Evolutionary conservation across 768 basidiomycete species (phyloP).

Genomic region (Postia placenta): DNA sequence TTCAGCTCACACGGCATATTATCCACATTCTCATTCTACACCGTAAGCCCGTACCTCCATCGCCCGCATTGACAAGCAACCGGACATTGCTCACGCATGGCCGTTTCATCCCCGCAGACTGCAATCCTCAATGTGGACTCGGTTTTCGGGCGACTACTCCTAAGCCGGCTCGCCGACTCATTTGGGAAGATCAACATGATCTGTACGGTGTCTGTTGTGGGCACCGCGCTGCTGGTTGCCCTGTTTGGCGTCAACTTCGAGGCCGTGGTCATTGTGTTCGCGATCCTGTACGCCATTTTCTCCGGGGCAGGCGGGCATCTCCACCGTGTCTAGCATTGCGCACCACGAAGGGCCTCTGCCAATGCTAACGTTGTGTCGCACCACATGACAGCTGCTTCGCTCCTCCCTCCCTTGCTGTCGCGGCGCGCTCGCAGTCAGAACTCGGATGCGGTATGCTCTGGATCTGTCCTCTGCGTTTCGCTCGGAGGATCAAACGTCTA

Average conservation of each 20-base stretch:
- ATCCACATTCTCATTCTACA: constrained; percentile 13
- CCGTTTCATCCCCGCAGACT: too few species aligned
- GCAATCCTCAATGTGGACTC: constrained; percentile 47
- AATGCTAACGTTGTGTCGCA: too few species aligned
- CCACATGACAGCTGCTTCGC: neutral
- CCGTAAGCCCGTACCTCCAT: too few species aligned
- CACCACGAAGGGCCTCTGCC: too few species aligned
- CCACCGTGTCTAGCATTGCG: too few species aligned
- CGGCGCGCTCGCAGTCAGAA: neutral
- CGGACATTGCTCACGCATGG: neutral
- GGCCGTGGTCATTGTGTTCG: constrained; percentile 31
- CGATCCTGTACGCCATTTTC: constrained; percentile 40
- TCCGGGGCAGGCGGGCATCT: constrained; percentile 33
- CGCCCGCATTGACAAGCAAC: too few species aligned
- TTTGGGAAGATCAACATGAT: constrained; percentile 42
- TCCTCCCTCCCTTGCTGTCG: neutral
- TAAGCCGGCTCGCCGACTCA: constrained; percentile 44
- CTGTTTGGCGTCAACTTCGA: constrained; percentile 28
- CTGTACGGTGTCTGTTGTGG: constrained; percentile 24
- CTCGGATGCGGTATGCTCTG: too few species aligned
- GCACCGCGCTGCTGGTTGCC: constrained; percentile 32
- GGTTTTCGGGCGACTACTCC: constrained; percentile 49
- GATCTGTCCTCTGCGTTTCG: too few species aligned
- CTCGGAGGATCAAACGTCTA: too few species aligned
- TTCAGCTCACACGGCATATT: constrained; percentile 11